A percentile compares a stretch with the other conserved stretches of the same genome.
Conservation (phyloP, 2,329 filamentous ascomycete genomes). For the Eutypella sp. region DNA sequence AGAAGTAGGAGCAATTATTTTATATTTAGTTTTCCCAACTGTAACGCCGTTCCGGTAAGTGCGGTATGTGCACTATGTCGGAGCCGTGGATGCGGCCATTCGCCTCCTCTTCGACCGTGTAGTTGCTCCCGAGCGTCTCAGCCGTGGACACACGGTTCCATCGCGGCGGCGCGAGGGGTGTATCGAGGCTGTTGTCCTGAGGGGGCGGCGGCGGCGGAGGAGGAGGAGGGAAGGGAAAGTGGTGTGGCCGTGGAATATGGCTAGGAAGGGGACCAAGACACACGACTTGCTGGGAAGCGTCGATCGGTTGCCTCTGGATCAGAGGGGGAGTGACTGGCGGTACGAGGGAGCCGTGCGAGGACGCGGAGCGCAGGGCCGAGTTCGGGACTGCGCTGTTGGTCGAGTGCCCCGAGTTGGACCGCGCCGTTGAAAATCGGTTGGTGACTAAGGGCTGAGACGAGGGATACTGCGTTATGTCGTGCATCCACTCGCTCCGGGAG, state of each 20-base stretch:
- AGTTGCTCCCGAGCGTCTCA: slow-evolving; percentile 53
- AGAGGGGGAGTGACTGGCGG: slow-evolving; percentile 25
- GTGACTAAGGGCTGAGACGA: slow-evolving; percentile 38
- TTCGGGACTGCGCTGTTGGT: slow-evolving; percentile 19
- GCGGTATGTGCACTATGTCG: slow-evolving; percentile 28
- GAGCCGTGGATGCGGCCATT: slow-evolving; percentile 25
- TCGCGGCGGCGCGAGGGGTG: slow-evolving; percentile 22
- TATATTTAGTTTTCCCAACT: slow-evolving; percentile 24
- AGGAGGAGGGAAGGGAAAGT: slow-evolving; percentile 22
- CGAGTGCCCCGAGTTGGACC: slow-evolving; percentile 15
- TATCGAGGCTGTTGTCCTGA: slow-evolving; percentile 20
- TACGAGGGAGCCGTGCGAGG: slow-evolving; percentile 10
- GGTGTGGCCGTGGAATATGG: slow-evolving; percentile 36
- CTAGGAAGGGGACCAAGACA: slow-evolving; percentile 51
- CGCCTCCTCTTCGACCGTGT: slow-evolving; percentile 49
- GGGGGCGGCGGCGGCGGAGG: slow-evolving; percentile 21
- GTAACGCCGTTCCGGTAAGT: slow-evolving; percentile 26
- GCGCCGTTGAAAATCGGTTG: slow-evolving; percentile 18
- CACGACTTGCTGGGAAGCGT: slow-evolving; percentile 46
- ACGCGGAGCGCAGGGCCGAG: slow-evolving; percentile 20
- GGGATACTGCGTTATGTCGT: slow-evolving; percentile 32
- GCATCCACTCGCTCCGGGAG: slow-evolving; percentile 35
- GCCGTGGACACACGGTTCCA: slow-evolving; percentile 24
- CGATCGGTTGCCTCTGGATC: slow-evolving; percentile 46
- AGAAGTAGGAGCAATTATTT: too few relatives aligned